A percentile compares a stretch with the other conserved stretches of the same genome.
Evolutionary conservation across 345 rosid species (phyloP).

Genomic region (Citrus trifoliata): DNA sequence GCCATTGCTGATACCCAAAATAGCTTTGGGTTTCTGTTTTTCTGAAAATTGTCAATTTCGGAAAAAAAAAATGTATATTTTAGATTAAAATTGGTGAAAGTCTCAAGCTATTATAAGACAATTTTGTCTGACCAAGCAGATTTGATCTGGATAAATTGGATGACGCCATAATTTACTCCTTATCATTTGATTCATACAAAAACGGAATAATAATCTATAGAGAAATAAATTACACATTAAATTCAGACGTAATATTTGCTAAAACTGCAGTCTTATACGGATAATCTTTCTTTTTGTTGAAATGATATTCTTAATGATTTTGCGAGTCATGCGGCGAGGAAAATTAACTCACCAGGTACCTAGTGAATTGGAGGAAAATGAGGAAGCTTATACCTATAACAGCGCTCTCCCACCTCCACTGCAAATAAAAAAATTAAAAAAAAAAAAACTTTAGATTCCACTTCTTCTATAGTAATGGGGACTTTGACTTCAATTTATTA

Average conservation of each 20-base stretch:
- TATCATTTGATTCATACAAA: no score
- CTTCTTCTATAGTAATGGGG: not conserved
- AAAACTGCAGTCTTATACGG: no score
- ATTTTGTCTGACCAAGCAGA: no score
- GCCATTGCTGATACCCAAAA: conserved; percentile 90
- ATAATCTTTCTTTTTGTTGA: no score
- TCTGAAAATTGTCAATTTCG: conserved; percentile 35
- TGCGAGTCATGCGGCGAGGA: not conserved
- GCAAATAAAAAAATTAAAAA: conserved; percentile 2
- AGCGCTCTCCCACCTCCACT: conserved; percentile 82
- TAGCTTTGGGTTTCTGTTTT: conserved; percentile 58
- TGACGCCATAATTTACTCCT: no score
- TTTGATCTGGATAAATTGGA: no score
- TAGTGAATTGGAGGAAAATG: conserved; percentile 58
- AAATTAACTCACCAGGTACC: conserved; percentile 49
- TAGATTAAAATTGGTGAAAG: not conserved
- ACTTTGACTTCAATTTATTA: not conserved
- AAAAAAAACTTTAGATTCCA: not conserved
- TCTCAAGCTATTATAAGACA: no score
- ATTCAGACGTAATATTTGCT: no score
- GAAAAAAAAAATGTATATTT: not conserved
- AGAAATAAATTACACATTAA: no score
- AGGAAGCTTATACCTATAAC: conserved; percentile 67
- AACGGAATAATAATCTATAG: no score
- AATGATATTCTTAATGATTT: not conserved